Conservation (phyloP, 192 early-diverging fungal species). For the Obelidium mucronatum region DNA sequence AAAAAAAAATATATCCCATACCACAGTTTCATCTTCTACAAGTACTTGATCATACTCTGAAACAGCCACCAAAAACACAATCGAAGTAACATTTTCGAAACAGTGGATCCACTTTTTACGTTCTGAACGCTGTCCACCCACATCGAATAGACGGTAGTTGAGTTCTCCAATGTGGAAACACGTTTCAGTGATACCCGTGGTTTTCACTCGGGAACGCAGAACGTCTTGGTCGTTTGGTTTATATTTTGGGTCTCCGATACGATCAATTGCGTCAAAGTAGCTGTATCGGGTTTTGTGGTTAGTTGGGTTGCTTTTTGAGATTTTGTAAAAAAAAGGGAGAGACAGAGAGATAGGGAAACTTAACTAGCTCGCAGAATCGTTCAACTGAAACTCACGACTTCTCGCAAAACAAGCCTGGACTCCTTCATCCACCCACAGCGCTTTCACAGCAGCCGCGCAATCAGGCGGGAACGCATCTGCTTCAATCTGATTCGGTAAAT, state of each 20-base stretch:
- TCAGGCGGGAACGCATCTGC: slow-evolving; percentile 83
- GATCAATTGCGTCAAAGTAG: slow-evolving; percentile 95
- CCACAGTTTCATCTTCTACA: slow-evolving; percentile 94
- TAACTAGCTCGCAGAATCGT: slow-evolving; percentile 95
- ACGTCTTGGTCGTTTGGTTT: slow-evolving; percentile 96
- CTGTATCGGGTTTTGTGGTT: slow-evolving; percentile 50
- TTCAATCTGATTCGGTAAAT: slow-evolving; percentile 87
- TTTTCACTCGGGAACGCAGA: slow-evolving; percentile 95
- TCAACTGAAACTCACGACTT: slow-evolving; percentile 92
- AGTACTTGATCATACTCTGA: slow-evolving; percentile 95
- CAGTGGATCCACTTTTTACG: slow-evolving; percentile 99
- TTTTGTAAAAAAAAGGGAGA: not conserved
- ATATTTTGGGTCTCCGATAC: slow-evolving; percentile 83
- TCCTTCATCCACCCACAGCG: slow-evolving; percentile 85
- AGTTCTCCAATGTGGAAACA: slow-evolving; percentile 90
- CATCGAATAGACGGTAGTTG: slow-evolving; percentile 97
- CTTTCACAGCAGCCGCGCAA: slow-evolving; percentile 78
- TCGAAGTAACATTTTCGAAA: slow-evolving; percentile 96
- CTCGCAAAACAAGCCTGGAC: slow-evolving; percentile 84
- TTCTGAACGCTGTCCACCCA: slow-evolving; percentile 97
- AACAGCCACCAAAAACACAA: slow-evolving; percentile 95
- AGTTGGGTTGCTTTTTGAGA: slow-evolving; percentile 13
- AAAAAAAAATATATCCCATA: slow-evolving; percentile 38
- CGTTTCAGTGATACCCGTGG: slow-evolving; percentile 96
- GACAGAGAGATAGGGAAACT: not conserved